Evolutionary conservation across 83 land plant genomes (phyloP).

Genomic region (Isoetes engelmannii): DNA sequence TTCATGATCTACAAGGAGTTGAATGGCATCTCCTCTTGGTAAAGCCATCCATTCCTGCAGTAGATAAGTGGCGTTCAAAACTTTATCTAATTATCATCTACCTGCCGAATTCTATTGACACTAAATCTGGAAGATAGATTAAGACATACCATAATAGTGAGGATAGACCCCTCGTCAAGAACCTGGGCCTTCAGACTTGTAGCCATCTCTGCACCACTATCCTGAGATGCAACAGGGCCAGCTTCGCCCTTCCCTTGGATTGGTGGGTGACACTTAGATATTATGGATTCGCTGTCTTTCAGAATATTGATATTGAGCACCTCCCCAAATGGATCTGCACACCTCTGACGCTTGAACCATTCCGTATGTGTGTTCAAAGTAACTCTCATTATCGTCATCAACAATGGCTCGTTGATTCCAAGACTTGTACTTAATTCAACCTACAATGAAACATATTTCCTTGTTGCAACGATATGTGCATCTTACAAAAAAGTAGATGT

Average conservation of each 20-base stretch:
- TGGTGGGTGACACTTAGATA: conserved; percentile 13
- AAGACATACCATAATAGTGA: conserved; percentile 83
- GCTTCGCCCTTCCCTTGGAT: not conserved
- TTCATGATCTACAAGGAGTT: conserved; percentile 82
- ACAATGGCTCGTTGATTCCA: conserved; percentile 86
- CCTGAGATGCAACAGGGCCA: no score
- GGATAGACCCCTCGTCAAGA: conserved; percentile 77
- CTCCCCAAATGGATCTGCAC: conserved; percentile 78
- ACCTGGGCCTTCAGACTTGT: not conserved
- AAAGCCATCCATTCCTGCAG: conserved; percentile 93
- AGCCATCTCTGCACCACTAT: not conserved
- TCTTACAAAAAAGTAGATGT: not conserved
- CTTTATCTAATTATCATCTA: no score
- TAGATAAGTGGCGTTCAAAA: not conserved
- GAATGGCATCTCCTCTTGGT: conserved; percentile 97
- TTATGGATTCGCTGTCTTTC: conserved; percentile 47
- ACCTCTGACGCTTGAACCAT: conserved; percentile 97
- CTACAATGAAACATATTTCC: conserved; percentile 25
- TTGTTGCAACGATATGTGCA: no score
- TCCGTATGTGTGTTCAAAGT: conserved; percentile 67
- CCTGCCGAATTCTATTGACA: not conserved
- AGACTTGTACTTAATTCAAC: conserved; percentile 72
- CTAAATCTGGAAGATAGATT: not conserved
- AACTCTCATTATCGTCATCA: conserved; percentile 83
- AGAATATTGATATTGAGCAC: conserved; percentile 55